phyloP scores from a whole-genome alignment of 2,329 filamentous ascomycete genomes.

The Cladosporium sp. region DNA sequence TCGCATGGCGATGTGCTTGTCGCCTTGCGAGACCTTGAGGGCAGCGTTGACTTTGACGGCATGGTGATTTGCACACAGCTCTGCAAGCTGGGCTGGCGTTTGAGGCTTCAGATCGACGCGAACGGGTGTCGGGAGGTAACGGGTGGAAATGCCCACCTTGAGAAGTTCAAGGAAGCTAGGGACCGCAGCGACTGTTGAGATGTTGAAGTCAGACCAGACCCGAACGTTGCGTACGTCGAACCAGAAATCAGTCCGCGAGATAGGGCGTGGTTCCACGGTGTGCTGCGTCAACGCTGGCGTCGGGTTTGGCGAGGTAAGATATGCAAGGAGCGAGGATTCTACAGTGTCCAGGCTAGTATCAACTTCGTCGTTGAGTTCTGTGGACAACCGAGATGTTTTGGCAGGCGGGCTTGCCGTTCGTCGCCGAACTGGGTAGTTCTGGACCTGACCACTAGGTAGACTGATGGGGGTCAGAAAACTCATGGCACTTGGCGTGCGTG shows the following conservation, averaged over 20 bases:
- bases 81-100: conserved; percentile 71
- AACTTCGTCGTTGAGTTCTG: conserved; percentile 32
- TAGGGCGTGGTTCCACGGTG: conserved; percentile 64
- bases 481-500: conserved; percentile 32
- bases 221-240: conserved; percentile 89
- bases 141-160: conserved; percentile 54
- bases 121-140: conserved; percentile 57
- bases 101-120: conserved; percentile 58
- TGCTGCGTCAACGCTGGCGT: conserved; percentile 77
- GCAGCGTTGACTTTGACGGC: conserved; percentile 84
- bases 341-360: conserved; percentile 30
- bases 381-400: conserved; percentile 39
- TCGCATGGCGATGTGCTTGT: conserved; percentile 54
- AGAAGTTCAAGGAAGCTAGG: conserved; percentile 70
- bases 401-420: conserved; percentile 36
- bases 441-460: conserved; percentile 27
- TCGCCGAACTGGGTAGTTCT: conserved; percentile 27
- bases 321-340: conserved; percentile 69
- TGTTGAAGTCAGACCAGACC: conserved; percentile 75
- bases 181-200: conserved; percentile 65
- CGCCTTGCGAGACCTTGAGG: conserved; percentile 68
- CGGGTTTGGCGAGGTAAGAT: conserved; percentile 75
- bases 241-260: conserved; percentile 80
- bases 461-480: conserved; percentile 33
- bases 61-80: conserved; percentile 73